phyloP scores from a whole-genome alignment of 2,329 filamentous ascomycete species.

The Monilinia fructicola region DNA sequence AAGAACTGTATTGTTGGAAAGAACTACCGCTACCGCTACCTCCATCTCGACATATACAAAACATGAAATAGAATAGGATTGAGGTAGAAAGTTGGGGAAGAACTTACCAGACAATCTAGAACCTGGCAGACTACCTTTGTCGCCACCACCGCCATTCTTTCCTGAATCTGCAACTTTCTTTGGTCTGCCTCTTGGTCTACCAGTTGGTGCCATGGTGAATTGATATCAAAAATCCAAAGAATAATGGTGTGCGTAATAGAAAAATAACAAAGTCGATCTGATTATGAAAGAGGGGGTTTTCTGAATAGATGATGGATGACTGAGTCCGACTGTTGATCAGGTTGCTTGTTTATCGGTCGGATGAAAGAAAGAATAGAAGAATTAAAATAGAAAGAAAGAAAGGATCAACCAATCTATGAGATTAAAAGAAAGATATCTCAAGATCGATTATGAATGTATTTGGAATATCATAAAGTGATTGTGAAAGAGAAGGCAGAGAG shows the following conservation, averaged over 20 bases:
- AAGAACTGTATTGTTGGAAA: slow-evolving; percentile 5
- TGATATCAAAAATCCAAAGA: neutral
- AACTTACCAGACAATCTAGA: slow-evolving; percentile 36
- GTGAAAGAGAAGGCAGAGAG: neutral
- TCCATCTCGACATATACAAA: too few species aligned
- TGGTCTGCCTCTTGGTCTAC: slow-evolving; percentile 32
- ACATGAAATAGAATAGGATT: too few species aligned
- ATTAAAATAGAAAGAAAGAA: too few species aligned
- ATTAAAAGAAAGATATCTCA: neutral
- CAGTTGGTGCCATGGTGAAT: slow-evolving; percentile 28
- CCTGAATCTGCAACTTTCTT: slow-evolving; percentile 27
- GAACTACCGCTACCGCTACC: neutral
- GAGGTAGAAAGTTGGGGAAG: neutral
- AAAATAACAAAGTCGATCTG: neutral
- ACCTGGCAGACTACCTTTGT: slow-evolving; percentile 25
- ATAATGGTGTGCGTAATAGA: neutral
- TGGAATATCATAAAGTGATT: neutral
- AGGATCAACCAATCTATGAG: neutral
- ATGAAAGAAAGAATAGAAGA: neutral
- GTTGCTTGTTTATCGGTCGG: neutral
- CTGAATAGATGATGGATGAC: neutral
- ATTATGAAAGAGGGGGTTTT: neutral
- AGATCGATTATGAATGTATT: neutral
- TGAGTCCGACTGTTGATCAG: too few species aligned
- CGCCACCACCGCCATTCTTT: slow-evolving; percentile 25